phyloP scores from a whole-genome alignment of 2,329 filamentous ascomycete species.

The Fusarium fujikuroi region DNA sequence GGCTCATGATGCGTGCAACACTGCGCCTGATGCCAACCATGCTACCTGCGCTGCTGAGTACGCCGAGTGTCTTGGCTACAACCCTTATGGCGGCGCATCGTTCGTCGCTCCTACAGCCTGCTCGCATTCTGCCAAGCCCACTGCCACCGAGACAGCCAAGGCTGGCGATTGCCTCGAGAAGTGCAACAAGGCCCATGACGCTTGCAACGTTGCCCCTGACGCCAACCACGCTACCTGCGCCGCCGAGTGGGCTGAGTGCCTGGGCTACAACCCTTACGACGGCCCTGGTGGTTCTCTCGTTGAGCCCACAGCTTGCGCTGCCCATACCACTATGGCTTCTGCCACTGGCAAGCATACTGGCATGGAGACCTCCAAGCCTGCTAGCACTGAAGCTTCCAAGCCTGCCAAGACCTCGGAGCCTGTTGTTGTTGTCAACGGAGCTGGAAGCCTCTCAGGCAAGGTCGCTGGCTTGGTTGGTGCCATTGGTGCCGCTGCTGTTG shows the following conservation, averaged over 20 bases:
- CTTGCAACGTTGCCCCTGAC: not conserved
- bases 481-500: conserved; percentile 5
- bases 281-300: not conserved
- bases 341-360: not conserved
- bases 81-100: not conserved
- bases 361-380: not conserved
- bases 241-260: not conserved
- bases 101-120: conserved; percentile 2
- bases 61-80: conserved; percentile 1
- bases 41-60: conserved; percentile 3
- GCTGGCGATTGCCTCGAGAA: not conserved
- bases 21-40: not conserved
- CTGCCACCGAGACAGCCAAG: not conserved
- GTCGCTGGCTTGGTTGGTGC: not conserved
- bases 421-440: conserved; percentile 12
- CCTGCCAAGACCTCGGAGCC: not conserved
- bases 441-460: not conserved
- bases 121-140: not conserved
- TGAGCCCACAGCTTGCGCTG: not conserved
- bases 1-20: not conserved
- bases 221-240: conserved; percentile 16
- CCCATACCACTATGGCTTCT: not conserved
- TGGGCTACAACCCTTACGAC: conserved; percentile 14
- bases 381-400: not conserved
- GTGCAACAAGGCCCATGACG: not conserved